Conservation (phyloP, 345 rosid genomes). For the Populus ilicifolia region DNA sequence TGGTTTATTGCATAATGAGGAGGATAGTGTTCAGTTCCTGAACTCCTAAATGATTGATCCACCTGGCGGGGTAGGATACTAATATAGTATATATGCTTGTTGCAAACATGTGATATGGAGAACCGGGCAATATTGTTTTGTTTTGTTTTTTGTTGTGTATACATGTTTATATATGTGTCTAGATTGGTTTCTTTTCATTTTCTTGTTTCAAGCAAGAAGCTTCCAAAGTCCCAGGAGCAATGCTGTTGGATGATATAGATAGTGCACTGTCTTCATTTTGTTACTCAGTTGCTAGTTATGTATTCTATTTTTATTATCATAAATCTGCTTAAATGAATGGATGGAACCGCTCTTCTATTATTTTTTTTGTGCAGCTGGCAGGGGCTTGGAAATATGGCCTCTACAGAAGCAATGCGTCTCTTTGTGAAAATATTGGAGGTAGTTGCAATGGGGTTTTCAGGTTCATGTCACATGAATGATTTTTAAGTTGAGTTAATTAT, state of each 20-base stretch:
- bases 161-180: too few relatives aligned
- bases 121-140: too few relatives aligned
- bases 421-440: conserved; percentile 99
- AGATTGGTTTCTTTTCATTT: too few relatives aligned
- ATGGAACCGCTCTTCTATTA: conserved; percentile 4
- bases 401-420: conserved; percentile 98
- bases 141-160: too few relatives aligned
- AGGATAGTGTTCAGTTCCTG: background rate
- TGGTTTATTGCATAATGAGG: background rate
- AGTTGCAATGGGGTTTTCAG: conserved; percentile 16
- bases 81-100: background rate
- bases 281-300: background rate
- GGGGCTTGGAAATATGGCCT: conserved; percentile 85
- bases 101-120: background rate
- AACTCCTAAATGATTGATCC: background rate
- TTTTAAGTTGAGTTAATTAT: background rate
- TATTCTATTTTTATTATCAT: background rate
- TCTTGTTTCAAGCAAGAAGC: background rate
- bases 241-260: background rate
- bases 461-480: conserved; percentile 10
- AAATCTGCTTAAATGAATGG: background rate
- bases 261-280: background rate
- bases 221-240: background rate
- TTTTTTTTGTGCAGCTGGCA: conserved; percentile 68
- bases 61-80: background rate